Evolutionary conservation across 208 protist species (phyloP).

Genomic region (Acanthamoeba royreba): DNA sequence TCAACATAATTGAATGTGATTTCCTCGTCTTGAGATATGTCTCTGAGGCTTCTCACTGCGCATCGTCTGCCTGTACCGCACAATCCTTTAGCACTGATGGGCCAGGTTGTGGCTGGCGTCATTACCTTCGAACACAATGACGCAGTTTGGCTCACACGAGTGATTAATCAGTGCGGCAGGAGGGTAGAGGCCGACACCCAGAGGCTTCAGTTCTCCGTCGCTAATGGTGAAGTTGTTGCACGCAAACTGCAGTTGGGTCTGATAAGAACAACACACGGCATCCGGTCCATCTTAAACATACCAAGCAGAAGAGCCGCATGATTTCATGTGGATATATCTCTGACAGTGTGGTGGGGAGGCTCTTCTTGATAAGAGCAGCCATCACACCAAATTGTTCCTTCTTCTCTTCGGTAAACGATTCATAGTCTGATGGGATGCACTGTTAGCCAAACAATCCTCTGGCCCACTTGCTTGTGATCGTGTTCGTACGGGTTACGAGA

Average conservation of each 20-base stretch:
- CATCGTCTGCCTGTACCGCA: background rate
- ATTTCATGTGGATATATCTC: background rate
- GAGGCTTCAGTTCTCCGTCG: conserved; percentile 7
- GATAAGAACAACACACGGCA: background rate
- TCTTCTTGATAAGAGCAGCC: background rate
- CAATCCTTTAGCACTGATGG: background rate
- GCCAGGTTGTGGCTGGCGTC: background rate
- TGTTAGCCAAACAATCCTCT: background rate
- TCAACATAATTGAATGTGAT: conserved; percentile 48
- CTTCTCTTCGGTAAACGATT: background rate
- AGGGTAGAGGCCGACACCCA: conserved; percentile 47
- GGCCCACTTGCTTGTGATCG: background rate
- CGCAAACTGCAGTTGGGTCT: background rate
- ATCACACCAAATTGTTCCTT: conserved; percentile 23
- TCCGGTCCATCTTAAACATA: background rate
- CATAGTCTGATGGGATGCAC: background rate
- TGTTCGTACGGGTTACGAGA: background rate
- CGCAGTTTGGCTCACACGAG: conserved; percentile 47
- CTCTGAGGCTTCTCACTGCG: background rate
- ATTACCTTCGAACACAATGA: conserved; percentile 28
- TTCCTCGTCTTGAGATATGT: background rate
- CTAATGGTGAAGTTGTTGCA: conserved; percentile 45
- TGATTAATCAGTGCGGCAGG: conserved; percentile 53
- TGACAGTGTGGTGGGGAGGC: background rate
- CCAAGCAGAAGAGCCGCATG: background rate